Evolutionary conservation across 805 yeast genomes (phyloP), one percentile per base, ranked within the genome.

Genomic region (Nakazawaea sp.): DNA sequence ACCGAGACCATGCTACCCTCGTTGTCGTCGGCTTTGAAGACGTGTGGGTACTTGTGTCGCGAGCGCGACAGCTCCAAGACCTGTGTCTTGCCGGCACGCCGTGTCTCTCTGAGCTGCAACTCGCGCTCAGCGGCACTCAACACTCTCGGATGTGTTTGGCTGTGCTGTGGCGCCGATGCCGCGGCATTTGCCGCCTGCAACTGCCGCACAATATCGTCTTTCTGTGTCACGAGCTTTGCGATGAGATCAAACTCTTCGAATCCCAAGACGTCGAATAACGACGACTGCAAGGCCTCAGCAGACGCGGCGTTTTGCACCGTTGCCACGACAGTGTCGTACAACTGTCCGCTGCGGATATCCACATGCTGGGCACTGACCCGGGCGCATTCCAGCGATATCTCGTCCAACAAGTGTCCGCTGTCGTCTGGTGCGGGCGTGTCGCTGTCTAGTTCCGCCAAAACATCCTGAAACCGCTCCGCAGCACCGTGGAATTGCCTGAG

Each of bases 241-340:
- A 89, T 83, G 34, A 89, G 58, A 37, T 87, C 96, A 43, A 92
- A 70, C 51, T 86, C 83, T 18, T 87, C 96, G 47, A 78, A 82
- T 0, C 98, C 98, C 1, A 92, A 56, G 6, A 85, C 65, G 53
- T 88, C 96, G 42, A 86, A 77, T 29, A 92, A 59, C 5, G 74
- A 61, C 5, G 84, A 76, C 50, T 89, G 96, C 10, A 84, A 50
- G 27, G 72, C 77, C 25, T 74, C 82, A 29, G 77, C 81, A 8
- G 67, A 59, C 6, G 59, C 45, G 15, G 62, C 61, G 0, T 64
- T 48, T 2, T 51, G 47, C 3, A 74, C 33, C 1, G 61, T 58
- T 47, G 48, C 33, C 31, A 60, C 43, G 3, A 68, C 56, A 11
- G 55, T 44, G 5, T 49, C 51, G 12, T 58, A 40, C 5, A 62